Percentiles rank a stretch among this genome's conserved stretches.
Conservation (phyloP, 148 eudicot species). For the Dianthus caryophyllus region DNA sequence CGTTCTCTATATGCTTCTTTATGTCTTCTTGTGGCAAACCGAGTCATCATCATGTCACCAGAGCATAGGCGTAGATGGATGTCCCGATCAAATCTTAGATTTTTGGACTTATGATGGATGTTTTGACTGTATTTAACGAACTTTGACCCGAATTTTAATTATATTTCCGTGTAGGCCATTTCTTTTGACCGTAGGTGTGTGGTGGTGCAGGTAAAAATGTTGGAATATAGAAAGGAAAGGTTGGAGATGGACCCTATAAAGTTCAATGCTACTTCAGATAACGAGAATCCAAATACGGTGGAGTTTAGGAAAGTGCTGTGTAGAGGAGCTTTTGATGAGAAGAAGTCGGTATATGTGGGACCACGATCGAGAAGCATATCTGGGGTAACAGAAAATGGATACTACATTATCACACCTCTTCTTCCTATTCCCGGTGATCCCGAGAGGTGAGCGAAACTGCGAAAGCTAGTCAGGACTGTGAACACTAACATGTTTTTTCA, state of each 20-base stretch:
- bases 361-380: slow-evolving; percentile 99
- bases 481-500: not conserved
- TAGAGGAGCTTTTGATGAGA: slow-evolving; percentile 72
- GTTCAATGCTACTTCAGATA: slow-evolving; percentile 37
- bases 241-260: slow-evolving; percentile 64
- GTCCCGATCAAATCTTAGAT: not conserved
- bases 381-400: slow-evolving; percentile 96
- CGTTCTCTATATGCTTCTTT: too few species aligned
- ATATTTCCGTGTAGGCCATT: not conserved
- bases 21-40: too few species aligned
- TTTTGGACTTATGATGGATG: not conserved
- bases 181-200: slow-evolving; percentile 10
- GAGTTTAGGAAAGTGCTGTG: slow-evolving; percentile 78
- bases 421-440: slow-evolving; percentile 53
- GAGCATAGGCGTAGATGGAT: too few species aligned
- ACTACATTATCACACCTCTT: slow-evolving; percentile 81
- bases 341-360: slow-evolving; percentile 72
- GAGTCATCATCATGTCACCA: too few species aligned
- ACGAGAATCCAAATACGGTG: slow-evolving; percentile 39
- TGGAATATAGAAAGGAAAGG: slow-evolving; percentile 70
- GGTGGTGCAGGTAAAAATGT: slow-evolving; percentile 61
- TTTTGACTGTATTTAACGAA: not conserved
- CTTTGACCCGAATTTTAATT: not conserved
- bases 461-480: slow-evolving; percentile 8
- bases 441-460: slow-evolving; percentile 54